Base-by-base conservation (phyloP, 805 yeast species). In the Cyberlindnera euphorbiiphila region DNA sequence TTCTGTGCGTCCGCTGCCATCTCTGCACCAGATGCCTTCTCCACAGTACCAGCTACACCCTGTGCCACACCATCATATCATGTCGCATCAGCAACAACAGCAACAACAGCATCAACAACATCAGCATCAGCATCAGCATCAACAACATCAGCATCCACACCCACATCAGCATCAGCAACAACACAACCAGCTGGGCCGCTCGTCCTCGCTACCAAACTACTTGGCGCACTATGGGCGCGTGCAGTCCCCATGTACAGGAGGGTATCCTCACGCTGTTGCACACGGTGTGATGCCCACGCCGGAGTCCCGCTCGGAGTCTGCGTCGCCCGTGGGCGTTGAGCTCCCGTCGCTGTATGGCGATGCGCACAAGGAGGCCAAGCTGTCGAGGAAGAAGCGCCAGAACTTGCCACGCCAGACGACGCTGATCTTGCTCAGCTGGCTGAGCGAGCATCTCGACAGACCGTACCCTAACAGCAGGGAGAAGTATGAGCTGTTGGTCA, bases 391-490 rank as follows among this genome's bases (percentile, higher is more conserved):
- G 37, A 70, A 78, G 34, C 71, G 95, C 47, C 81, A 84, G 37
- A 85, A 85, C 60, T 64, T 85, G 45, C 95, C 95, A 15, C 80
- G 82, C 54, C 83, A 76, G 43, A 85, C 86, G 3, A 85, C 91
- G 1, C 71, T 75, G 45, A 74, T 81, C 9, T 63, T 85, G 42
- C 70, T 85, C 38, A 65, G 68, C 40, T 85, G 95, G 95, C 68
- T 85, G 38, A 68, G 76, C 42, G 77, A 76, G 19, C 89, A 85
- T 57, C 61, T 84, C 40, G 76, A 78, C 44, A 82, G 85, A 53
- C 95, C 95, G 15, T 85, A 85, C 58, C 95, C 95, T 4, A 81
- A 85, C 37, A 81, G 83, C 27, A 74, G 77, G 40, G 94, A 85
- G 52, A 85, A 85, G 64, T 71, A 73, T 44, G 80, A 76, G 55